Evolutionary conservation across 257 asterid genomes (phyloP).

Genomic region (Rubia yunnanensis): DNA sequence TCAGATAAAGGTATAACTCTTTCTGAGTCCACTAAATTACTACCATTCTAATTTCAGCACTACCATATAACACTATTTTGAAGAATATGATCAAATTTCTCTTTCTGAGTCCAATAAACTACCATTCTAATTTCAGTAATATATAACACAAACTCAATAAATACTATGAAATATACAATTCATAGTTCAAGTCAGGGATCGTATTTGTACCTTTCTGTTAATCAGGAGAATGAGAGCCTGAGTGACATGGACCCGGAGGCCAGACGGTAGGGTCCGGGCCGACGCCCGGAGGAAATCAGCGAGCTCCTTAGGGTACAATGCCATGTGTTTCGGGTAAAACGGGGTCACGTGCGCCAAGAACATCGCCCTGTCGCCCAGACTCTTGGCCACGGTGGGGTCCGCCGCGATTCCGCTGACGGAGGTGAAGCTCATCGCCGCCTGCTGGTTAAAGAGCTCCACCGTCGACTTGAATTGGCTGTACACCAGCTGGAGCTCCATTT

Average conservation of each 20-base stretch:
- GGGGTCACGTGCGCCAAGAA: constrained; percentile 80
- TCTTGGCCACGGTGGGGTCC: constrained; percentile 61
- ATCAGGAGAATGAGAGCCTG: constrained; percentile 69
- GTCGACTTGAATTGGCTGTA: constrained; percentile 73
- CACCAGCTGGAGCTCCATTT: constrained; percentile 44
- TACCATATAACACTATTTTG: too few species aligned
- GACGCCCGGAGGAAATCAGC: constrained; percentile 53
- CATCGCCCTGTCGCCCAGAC: constrained; percentile 63
- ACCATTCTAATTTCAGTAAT: neutral
- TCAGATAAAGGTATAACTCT: too few species aligned
- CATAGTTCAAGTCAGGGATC: too few species aligned
- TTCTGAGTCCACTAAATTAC: too few species aligned
- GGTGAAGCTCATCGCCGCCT: constrained; percentile 69
- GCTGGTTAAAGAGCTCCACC: constrained; percentile 70
- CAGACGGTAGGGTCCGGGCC: constrained; percentile 53
- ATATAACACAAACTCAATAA: too few species aligned
- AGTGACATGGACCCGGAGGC: constrained; percentile 53
- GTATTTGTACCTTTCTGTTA: constrained; percentile 46
- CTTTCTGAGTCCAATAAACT: neutral
- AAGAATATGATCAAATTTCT: neutral
- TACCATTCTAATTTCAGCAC: too few species aligned
- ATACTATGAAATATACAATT: too few species aligned
- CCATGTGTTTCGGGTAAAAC: constrained; percentile 44
- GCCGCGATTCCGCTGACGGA: constrained; percentile 60
- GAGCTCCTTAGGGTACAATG: constrained; percentile 50